Evolutionary conservation across 345 rosid species (phyloP).

Genomic region (Salix viminalis): DNA sequence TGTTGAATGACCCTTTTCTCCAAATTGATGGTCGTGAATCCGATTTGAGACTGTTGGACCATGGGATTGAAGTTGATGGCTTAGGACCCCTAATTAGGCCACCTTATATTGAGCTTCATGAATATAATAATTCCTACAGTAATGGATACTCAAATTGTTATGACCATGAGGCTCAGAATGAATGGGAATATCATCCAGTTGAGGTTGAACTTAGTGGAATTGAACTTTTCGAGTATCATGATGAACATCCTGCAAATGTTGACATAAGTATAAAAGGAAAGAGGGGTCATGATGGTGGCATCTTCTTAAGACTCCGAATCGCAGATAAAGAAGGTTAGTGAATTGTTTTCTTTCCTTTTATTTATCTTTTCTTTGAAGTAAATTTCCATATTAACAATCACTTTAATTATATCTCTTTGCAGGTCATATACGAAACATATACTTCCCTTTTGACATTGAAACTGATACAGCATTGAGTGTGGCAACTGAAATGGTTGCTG

Average conservation of each 20-base stretch:
- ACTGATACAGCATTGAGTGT: constrained; percentile 80
- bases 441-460: constrained; percentile 76
- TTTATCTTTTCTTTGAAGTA: background rate
- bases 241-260: constrained; percentile 49
- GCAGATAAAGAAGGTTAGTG: constrained; percentile 78
- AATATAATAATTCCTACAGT: constrained; percentile 30
- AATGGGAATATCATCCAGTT: constrained; percentile 48
- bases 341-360: background rate
- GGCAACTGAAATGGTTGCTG: constrained; percentile 94
- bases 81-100: constrained; percentile 48
- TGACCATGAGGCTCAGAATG: constrained; percentile 32
- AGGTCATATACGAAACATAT: constrained; percentile 77
- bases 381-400: background rate
- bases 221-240: constrained; percentile 68
- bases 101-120: constrained; percentile 40
- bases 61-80: constrained; percentile 41
- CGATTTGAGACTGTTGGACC: constrained; percentile 44
- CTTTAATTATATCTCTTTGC: constrained; percentile 11
- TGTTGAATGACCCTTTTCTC: constrained; percentile 79
- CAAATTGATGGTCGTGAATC: constrained; percentile 52
- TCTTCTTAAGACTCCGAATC: constrained; percentile 67
- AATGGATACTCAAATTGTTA: constrained; percentile 46
- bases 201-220: constrained; percentile 56
- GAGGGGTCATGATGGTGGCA: constrained; percentile 56
- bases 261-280: constrained; percentile 83